phyloP scores from a whole-genome alignment of 306 rosid species.

The Datisca glomerata region DNA sequence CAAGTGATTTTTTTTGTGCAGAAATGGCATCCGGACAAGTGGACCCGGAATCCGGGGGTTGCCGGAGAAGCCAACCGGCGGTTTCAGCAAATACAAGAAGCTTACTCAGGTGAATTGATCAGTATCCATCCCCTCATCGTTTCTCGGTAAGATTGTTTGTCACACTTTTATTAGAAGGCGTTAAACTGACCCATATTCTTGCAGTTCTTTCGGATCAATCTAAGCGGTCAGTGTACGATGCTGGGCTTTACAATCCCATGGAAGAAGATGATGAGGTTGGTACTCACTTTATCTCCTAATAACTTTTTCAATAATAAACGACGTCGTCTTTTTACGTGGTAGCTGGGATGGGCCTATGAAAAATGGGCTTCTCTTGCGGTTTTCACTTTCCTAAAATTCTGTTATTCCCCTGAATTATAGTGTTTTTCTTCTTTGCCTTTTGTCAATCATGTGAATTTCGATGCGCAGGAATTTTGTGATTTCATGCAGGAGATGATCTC shows the following conservation, averaged over 20 bases:
- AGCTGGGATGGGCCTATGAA: too few species aligned
- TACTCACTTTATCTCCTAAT: conserved; percentile 5
- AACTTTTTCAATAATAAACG: conserved; percentile 14
- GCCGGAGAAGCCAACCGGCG: conserved; percentile 75
- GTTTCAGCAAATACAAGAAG: conserved; percentile 93
- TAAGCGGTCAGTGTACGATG: conserved; percentile 89
- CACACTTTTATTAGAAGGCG: neutral
- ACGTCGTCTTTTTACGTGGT: conserved; percentile 15
- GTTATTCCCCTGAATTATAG: neutral
- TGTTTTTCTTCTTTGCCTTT: neutral
- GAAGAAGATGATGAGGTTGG: conserved; percentile 79
- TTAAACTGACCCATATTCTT: conserved; percentile 5
- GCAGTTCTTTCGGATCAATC: conserved; percentile 84
- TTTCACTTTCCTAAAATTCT: too few species aligned
- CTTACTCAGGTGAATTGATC: conserved; percentile 51
- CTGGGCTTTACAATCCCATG: conserved; percentile 66
- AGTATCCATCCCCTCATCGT: neutral
- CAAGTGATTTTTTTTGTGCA: conserved; percentile 8
- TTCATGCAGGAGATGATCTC: conserved; percentile 91
- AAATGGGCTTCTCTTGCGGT: too few species aligned
- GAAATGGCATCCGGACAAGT: conserved; percentile 96
- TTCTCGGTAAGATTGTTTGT: conserved; percentile 11
- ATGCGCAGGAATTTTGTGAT: conserved; percentile 87
- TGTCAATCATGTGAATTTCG: too few species aligned
- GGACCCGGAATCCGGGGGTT: conserved; percentile 37